Conservation (phyloP, 108 stramenopile species). For the Schizochytrium sp. region DNA sequence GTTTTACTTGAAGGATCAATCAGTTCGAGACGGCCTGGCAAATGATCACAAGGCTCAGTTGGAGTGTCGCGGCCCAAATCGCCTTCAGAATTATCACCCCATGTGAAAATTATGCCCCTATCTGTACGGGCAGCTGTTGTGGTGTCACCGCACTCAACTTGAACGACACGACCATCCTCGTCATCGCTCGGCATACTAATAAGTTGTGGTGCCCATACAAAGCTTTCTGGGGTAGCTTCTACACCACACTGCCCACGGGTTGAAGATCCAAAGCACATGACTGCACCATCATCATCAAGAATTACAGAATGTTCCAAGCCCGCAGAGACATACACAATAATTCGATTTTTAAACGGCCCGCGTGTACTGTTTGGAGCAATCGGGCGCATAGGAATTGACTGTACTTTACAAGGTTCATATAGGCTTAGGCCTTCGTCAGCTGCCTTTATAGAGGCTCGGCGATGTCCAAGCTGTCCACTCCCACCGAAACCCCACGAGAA, state of each 20-base stretch:
- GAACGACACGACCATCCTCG: neutral
- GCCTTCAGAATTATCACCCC: slow-evolving; percentile 11
- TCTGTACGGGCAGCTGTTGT: neutral
- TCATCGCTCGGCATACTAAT: neutral
- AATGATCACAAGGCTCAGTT: neutral
- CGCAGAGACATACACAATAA: neutral
- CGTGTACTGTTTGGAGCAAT: neutral
- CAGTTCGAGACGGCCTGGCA: neutral
- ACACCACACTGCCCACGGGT: slow-evolving; percentile 38
- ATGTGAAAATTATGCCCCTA: neutral
- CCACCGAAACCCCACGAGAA: slow-evolving; percentile 36
- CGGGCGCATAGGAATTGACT: neutral
- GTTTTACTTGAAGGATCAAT: neutral
- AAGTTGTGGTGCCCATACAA: neutral
- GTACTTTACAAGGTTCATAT: slow-evolving; percentile 2
- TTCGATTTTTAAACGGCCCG: neutral
- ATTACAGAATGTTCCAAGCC: slow-evolving; percentile 5
- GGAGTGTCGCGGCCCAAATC: neutral
- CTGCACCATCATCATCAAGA: neutral
- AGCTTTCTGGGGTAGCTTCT: neutral
- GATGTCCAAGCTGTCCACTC: slow-evolving; percentile 24
- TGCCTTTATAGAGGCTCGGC: neutral
- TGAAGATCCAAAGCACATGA: slow-evolving; percentile 4
- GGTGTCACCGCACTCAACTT: neutral
- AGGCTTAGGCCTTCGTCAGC: neutral